Conservation (phyloP, 2,329 filamentous ascomycete genomes). For the Knoxdaviesia capensis region DNA sequence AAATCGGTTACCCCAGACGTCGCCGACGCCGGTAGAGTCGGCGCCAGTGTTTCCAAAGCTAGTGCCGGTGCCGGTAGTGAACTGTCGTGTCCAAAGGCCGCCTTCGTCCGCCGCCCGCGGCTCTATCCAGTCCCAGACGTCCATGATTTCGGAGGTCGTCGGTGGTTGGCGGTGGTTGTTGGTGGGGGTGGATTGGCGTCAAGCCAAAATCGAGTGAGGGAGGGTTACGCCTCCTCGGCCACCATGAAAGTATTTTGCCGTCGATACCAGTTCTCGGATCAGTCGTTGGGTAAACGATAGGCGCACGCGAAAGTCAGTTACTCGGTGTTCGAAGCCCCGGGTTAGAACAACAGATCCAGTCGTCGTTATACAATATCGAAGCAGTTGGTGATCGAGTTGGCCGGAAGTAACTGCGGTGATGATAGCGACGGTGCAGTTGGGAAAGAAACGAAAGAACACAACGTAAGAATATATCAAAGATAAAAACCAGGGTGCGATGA, state of each 20-base stretch:
- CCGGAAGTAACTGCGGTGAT: background rate
- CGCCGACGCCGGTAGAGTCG: background rate
- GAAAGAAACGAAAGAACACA: background rate
- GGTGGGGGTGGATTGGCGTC: no score
- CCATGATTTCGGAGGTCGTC: background rate
- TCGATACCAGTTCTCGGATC: no score
- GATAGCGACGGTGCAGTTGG: background rate
- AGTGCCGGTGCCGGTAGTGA: constrained; percentile 5
- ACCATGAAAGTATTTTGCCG: no score
- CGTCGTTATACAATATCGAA: no score
- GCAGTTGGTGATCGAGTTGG: no score
- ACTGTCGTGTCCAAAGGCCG: constrained; percentile 4
- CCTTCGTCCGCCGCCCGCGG: constrained; percentile 4
- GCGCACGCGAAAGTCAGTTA: no score
- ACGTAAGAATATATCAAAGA: background rate
- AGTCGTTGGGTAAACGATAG: no score
- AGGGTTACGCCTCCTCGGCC: no score
- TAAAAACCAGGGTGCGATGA: background rate
- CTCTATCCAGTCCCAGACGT: constrained; percentile 8
- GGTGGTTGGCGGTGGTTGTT: no score
- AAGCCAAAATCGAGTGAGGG: no score
- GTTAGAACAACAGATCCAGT: no score
- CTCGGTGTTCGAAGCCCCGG: no score
- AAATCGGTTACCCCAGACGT: constrained; percentile 6
- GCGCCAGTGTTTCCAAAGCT: constrained; percentile 11